These are phyloP conservation scores for Halteria grandinella DNA, from an alignment of 73 alveolate genomes.

Conservation along the genomic window DNA sequence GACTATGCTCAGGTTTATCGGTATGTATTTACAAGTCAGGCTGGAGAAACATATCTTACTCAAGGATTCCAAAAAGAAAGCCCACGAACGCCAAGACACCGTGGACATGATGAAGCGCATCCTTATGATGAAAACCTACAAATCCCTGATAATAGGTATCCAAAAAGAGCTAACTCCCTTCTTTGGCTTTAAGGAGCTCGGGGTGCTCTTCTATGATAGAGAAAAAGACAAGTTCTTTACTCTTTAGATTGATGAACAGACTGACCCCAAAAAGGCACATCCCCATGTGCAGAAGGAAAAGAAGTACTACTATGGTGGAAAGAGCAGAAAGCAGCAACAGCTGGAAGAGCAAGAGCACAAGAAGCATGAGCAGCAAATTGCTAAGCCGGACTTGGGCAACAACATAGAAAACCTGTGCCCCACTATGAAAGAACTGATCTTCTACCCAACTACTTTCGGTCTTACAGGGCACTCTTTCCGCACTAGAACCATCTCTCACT, in stretches of 20 bases:
- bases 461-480: too few relatives aligned
- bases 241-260: background rate
- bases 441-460: too few relatives aligned
- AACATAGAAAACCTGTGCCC: background rate
- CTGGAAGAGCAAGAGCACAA: too few relatives aligned
- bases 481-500: too few relatives aligned
- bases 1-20: constrained; percentile 1
- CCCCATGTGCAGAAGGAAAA: too few relatives aligned
- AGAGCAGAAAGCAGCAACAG: too few relatives aligned
- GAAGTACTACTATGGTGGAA: too few relatives aligned
- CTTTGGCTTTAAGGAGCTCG: constrained; percentile 10
- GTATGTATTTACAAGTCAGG: background rate
- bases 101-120: constrained; percentile 6
- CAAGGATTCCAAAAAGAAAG: constrained; percentile 3
- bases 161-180: background rate
- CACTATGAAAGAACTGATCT: constrained; percentile 2
- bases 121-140: constrained; percentile 7
- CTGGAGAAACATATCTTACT: constrained; percentile 1
- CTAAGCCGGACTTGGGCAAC: too few relatives aligned
- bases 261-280: too few relatives aligned
- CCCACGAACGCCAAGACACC: background rate
- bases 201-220: constrained; percentile 6
- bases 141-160: constrained; percentile 21
- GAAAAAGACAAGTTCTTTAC: constrained; percentile 18
- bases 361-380: too few relatives aligned